Conservation (phyloP, 148 eudicot genomes). For the Bassia scoparia region DNA sequence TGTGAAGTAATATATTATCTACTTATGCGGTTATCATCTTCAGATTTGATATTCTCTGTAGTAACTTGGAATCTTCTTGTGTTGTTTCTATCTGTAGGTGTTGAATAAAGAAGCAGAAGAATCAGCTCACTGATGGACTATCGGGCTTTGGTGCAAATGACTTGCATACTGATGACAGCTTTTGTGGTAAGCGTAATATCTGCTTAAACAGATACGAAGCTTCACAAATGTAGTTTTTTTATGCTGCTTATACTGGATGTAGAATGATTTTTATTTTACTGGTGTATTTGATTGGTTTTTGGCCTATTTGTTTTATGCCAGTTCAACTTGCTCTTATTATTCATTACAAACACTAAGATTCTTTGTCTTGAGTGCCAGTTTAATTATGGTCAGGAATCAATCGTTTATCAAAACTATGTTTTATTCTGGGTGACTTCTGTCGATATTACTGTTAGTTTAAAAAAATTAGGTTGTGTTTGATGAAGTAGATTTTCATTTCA, state of each 20-base stretch:
- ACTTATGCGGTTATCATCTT: not conserved
- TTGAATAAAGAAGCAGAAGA: conserved; percentile 67
- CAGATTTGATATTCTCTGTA: not conserved
- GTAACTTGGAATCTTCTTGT: not conserved
- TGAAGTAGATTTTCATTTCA: too few species aligned
- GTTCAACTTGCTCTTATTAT: too few species aligned
- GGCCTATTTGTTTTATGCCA: not conserved
- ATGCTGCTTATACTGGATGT: conserved; percentile 1
- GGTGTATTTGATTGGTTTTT: too few species aligned
- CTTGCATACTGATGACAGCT: conserved; percentile 91
- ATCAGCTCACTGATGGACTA: conserved; percentile 60
- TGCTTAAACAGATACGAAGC: not conserved
- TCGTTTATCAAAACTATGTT: too few species aligned
- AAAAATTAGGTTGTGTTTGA: too few species aligned
- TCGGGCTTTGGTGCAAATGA: conserved; percentile 88
- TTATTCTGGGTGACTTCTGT: too few species aligned
- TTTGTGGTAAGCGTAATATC: conserved; percentile 63
- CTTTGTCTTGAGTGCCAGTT: too few species aligned
- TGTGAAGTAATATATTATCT: not conserved
- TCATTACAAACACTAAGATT: too few species aligned
- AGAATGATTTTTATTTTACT: too few species aligned
- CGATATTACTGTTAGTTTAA: too few species aligned
- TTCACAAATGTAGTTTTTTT: not conserved
- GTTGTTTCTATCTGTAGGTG: conserved; percentile 43
- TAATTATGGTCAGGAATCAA: too few species aligned